These are phyloP conservation scores for Rhizopogon vesiculosus DNA, from an alignment of 768 basidiomycete species.

Conservation along the genomic window DNA sequence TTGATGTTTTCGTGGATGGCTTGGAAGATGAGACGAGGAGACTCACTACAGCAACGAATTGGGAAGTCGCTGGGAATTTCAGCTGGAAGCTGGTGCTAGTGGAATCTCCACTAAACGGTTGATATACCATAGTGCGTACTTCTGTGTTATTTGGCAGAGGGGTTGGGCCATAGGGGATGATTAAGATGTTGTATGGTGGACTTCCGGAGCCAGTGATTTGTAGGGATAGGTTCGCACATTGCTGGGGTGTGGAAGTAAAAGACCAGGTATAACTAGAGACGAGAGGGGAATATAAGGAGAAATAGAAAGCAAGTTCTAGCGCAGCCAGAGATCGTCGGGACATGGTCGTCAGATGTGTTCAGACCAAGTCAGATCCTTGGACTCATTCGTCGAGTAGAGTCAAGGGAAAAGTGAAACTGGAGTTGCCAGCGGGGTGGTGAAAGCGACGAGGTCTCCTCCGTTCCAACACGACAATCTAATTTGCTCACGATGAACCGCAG, in stretches of 20 bases:
- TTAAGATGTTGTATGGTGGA: slow-evolving; percentile 63
- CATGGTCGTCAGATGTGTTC: slow-evolving; percentile 9
- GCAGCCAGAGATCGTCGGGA: neutral
- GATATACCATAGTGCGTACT: slow-evolving; percentile 53
- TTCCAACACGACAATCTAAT: neutral
- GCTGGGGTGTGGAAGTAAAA: slow-evolving; percentile 45
- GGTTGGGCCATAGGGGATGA: slow-evolving; percentile 63
- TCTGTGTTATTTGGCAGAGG: slow-evolving; percentile 61
- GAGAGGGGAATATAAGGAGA: slow-evolving; percentile 22
- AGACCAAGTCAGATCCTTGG: neutral
- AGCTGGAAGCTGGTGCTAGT: slow-evolving; percentile 49
- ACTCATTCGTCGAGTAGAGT: slow-evolving; percentile 6
- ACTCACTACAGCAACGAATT: slow-evolving; percentile 76
- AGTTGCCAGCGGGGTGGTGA: too few species aligned
- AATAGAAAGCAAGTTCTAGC: slow-evolving; percentile 2
- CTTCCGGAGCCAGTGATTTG: slow-evolving; percentile 53
- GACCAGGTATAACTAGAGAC: slow-evolving; percentile 38
- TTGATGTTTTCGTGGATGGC: neutral
- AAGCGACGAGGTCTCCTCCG: neutral
- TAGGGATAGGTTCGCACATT: slow-evolving; percentile 64
- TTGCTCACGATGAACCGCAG: neutral
- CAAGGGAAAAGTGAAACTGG: neutral
- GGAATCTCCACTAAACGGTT: slow-evolving; percentile 42
- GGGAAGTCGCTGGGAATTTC: slow-evolving; percentile 60
- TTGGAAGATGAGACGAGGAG: neutral